Conservation (phyloP, 768 basidiomycete genomes). For the Arthromyces matolae region DNA sequence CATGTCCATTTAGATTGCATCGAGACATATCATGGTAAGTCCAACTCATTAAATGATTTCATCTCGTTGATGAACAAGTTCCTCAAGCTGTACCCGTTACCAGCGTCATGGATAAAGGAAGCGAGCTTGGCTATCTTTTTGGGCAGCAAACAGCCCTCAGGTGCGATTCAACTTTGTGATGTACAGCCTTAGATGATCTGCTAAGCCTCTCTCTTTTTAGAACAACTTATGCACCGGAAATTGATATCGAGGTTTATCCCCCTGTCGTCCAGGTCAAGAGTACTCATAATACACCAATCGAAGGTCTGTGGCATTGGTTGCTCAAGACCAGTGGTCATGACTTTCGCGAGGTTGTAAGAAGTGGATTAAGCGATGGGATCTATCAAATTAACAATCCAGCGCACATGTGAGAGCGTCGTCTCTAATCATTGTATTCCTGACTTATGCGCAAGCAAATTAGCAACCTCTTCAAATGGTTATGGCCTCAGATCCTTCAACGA, state of each 20-base stretch:
- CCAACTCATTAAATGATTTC: too few species aligned
- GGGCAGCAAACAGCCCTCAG: constrained; percentile 2
- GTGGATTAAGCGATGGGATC: too few species aligned
- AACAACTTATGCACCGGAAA: constrained; percentile 15
- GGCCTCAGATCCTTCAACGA: too few species aligned
- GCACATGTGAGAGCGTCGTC: too few species aligned
- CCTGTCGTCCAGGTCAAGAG: constrained; percentile 18
- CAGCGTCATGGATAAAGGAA: constrained; percentile 9
- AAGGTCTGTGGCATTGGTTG: constrained; percentile 22
- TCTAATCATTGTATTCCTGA: too few species aligned
- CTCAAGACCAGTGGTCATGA: constrained; percentile 13
- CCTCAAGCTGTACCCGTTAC: constrained; percentile 1
- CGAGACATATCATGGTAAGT: constrained; percentile 3
- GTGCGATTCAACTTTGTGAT: background rate
- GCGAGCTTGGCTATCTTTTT: constrained; percentile 5
- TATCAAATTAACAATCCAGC: too few species aligned
- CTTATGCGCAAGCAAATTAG: too few species aligned
- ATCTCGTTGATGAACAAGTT: too few species aligned
- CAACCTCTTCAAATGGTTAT: too few species aligned
- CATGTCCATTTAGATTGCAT: constrained; percentile 8
- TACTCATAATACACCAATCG: constrained; percentile 22
- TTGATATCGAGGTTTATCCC: constrained; percentile 11
- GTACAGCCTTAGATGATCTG: background rate
- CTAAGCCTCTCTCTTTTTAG: background rate
- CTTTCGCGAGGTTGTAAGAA: too few species aligned